Conservation (phyloP, 1,284 basidiomycete genomes). For the Cryptococcus sp. region DNA sequence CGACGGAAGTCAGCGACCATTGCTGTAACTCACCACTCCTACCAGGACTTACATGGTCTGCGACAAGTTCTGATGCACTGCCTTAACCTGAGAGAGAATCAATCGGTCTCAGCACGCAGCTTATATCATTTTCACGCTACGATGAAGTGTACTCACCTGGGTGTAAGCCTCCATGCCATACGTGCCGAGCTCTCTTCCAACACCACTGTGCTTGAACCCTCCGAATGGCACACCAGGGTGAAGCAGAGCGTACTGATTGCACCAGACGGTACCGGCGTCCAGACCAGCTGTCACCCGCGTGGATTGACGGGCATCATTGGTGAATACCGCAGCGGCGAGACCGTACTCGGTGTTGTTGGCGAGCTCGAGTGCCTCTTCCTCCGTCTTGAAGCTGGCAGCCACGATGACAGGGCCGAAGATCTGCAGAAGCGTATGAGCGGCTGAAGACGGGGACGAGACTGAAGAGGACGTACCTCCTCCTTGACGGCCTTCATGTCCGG, state of each 20-base stretch:
- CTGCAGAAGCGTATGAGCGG: constrained; percentile 23
- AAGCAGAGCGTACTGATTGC: constrained; percentile 81
- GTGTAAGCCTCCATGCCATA: constrained; percentile 82
- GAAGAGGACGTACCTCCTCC: constrained; percentile 38
- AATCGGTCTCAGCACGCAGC: too few species aligned
- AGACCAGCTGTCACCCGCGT: constrained; percentile 78
- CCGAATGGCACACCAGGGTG: constrained; percentile 88
- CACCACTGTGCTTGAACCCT: constrained; percentile 81
- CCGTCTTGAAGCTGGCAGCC: constrained; percentile 52
- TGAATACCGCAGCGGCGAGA: constrained; percentile 84
- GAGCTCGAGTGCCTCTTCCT: constrained; percentile 61
- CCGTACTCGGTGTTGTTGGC: constrained; percentile 87
- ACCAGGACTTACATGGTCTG: constrained; percentile 23
- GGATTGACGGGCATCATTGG: constrained; percentile 82
- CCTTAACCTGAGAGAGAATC: constrained; percentile 60
- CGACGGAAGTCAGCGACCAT: too few species aligned
- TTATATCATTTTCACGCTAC: too few species aligned
- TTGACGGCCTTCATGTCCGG: constrained; percentile 43
- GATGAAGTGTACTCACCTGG: constrained; percentile 53
- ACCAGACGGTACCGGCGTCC: constrained; percentile 80
- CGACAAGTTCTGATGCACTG: constrained; percentile 72
- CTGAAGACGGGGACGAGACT: not conserved
- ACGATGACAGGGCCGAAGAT: constrained; percentile 62
- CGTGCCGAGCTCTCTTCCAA: constrained; percentile 82
- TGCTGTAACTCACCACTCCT: too few species aligned